Percentiles rank a stretch among this genome's conserved stretches.
phyloP scores from a whole-genome alignment of 768 basidiomycete genomes.

The Trametes punicea region DNA sequence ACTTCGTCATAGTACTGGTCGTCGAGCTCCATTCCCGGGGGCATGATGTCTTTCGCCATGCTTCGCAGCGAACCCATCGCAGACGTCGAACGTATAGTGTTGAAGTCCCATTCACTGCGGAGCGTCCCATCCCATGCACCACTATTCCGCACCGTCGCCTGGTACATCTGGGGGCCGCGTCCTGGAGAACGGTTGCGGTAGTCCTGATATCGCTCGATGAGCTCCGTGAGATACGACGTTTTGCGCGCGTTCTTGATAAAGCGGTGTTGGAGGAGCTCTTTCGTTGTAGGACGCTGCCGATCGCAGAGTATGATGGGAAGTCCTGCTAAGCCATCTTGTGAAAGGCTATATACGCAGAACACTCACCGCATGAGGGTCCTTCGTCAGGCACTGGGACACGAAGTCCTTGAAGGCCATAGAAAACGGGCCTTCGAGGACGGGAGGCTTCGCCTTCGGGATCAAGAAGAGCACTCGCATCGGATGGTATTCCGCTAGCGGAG shows the following conservation, averaged over 20 bases:
- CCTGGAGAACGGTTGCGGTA: conserved; percentile 61
- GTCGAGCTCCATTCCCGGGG: conserved; percentile 48
- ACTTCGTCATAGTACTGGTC: conserved; percentile 38
- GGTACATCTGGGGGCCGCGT: conserved; percentile 46
- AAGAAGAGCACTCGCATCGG: conserved; percentile 98
- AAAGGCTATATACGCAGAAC: background rate
- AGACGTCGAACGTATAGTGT: conserved; percentile 69
- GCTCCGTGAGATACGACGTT: conserved; percentile 79
- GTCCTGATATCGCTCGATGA: conserved; percentile 85
- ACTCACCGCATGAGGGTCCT: conserved; percentile 78
- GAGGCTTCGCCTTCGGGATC: conserved; percentile 95
- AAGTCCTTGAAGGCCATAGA: conserved; percentile 91
- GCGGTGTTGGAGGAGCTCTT: conserved; percentile 88
- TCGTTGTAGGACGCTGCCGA: conserved; percentile 80
- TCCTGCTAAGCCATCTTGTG: background rate
- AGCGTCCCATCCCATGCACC: conserved; percentile 77
- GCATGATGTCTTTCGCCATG: conserved; percentile 66
- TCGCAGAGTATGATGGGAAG: background rate
- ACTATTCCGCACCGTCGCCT: conserved; percentile 55
- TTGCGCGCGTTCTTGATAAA: conserved; percentile 86
- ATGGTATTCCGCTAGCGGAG: conserved; percentile 94
- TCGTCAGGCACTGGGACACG: conserved; percentile 84
- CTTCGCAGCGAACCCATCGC: conserved; percentile 78
- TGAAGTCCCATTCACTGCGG: conserved; percentile 95
- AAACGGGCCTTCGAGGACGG: conserved; percentile 83